A percentile compares a stretch with the other conserved stretches of the same genome.
Conservation (phyloP, 441 rosid genomes). For the Populus trichocarpa region DNA sequence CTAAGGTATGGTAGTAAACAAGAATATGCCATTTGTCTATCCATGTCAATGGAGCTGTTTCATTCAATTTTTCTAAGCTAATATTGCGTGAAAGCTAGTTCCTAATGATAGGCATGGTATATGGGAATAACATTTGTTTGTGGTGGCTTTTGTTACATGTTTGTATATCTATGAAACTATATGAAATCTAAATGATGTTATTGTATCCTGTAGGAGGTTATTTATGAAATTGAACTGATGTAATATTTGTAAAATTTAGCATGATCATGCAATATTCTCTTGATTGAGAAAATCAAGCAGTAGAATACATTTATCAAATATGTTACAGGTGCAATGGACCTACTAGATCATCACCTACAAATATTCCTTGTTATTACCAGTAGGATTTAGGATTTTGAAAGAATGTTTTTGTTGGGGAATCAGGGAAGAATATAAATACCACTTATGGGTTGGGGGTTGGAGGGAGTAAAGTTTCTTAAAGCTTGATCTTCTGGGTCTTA, state of each 20-base stretch:
- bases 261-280: not conserved
- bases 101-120: not conserved
- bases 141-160: not conserved
- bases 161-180: not conserved
- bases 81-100: not conserved
- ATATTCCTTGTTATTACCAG: not conserved
- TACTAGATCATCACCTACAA: not conserved
- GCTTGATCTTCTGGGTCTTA: not conserved
- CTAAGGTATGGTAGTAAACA: slow-evolving; percentile 50
- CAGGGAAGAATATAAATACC: not conserved
- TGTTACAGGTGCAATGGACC: not conserved
- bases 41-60: not conserved
- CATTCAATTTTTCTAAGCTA: slow-evolving; percentile 1
- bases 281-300: not conserved
- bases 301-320: not conserved
- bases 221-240: not conserved
- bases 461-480: not conserved
- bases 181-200: not conserved
- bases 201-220: not conserved
- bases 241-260: not conserved
- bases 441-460: not conserved
- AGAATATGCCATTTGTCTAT: not conserved
- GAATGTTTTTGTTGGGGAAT: not conserved
- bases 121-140: not conserved
- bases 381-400: not conserved